Conservation (phyloP, 257 asterid species). For the Petunia axillaris region DNA sequence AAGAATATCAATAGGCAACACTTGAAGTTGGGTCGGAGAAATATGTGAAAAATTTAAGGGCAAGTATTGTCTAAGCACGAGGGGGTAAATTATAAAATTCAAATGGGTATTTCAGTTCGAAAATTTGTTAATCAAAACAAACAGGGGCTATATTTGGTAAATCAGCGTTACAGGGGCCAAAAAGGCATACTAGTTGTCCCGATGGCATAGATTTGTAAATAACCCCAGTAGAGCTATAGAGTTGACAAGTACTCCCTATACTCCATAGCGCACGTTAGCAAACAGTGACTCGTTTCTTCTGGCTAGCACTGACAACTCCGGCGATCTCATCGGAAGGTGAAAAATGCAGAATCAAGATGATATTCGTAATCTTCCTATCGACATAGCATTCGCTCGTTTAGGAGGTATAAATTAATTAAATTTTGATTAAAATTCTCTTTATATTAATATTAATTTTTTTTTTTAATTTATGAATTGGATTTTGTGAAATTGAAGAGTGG, state of each 20-base stretch:
- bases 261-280: slow-evolving; percentile 28
- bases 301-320: not conserved
- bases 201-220: too few species aligned
- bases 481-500: slow-evolving; percentile 69
- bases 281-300: not conserved
- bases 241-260: not conserved
- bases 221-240: not conserved
- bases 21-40: too few species aligned
- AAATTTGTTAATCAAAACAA: too few species aligned
- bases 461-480: not conserved
- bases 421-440: not conserved
- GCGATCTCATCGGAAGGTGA: not conserved
- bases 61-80: too few species aligned
- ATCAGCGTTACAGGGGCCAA: too few species aligned
- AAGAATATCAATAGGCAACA: too few species aligned
- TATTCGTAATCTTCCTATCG: slow-evolving; percentile 84
- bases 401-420: slow-evolving; percentile 58
- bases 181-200: too few species aligned
- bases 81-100: too few species aligned
- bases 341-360: slow-evolving; percentile 74
- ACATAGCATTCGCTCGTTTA: slow-evolving; percentile 89
- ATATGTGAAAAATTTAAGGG: too few species aligned
- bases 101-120: too few species aligned
- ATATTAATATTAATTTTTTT: not conserved
- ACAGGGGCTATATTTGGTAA: too few species aligned